Base-by-base conservation (phyloP, 2,329 filamentous ascomycete genomes). In the Talaromyces marneffei region DNA sequence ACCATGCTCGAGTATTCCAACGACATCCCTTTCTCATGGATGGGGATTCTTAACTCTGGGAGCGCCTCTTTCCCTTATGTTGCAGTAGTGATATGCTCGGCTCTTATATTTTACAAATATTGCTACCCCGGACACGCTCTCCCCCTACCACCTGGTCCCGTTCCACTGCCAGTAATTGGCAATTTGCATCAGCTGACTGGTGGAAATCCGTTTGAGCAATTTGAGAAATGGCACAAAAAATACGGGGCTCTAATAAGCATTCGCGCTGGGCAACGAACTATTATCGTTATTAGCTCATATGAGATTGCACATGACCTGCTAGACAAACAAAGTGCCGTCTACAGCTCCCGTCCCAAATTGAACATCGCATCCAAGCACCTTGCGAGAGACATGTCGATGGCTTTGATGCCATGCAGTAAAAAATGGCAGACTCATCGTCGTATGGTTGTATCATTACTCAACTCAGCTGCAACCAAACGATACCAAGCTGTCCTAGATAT, bases 401-500 rank as follows among this genome's bases (percentile, higher is more conserved):
- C 82, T 14, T 77, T 82, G 8, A 77, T 82, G 67, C 79, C 78
- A 0, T 79, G 82, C 68, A 78, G 79, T 35, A 78, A 79, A 58
- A 72, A 74, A 33, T 83, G 79, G 78, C 75, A 72, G 42, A 65
- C 76, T 10, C 70, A 80, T 31, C 71, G 79, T 20, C 77, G 74
- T 53, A 67, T 80, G 16, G 67, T 78, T 9, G 75, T 77, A 60
- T 74, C 77, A 35, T 75, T 80, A 6, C 71, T 83, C 29, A 80
- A 75, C 12, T 76, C 78, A 3, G 75, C 72, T 48, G 75, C 77
- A 1, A 66, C 80, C 40, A 67, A 74, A 18, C 67, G 77, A 14
- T 83, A 83, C 66, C 79, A 78, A 63, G 73, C 76, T 1, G 72
- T 80, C 1, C 81, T 83, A 66, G 78, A 80, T 31, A 76, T 81